These are phyloP conservation scores for Kalanchoe fedtschenkoi DNA, from an alignment of 164 flowering plant species.

Conservation along the genomic window DNA sequence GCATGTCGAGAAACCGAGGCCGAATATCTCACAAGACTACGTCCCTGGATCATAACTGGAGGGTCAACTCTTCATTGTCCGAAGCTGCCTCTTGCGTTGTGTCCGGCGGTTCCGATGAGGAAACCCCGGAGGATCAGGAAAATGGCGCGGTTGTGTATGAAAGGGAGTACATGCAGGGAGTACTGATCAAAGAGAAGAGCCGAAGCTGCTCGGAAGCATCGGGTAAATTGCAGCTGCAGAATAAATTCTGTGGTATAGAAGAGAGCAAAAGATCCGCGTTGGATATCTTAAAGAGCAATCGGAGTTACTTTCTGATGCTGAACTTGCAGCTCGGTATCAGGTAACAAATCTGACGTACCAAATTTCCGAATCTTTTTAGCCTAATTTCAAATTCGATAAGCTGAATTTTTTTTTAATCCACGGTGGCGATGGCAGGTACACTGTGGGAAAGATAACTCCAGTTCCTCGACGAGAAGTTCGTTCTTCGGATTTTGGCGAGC, in stretches of 20 bases:
- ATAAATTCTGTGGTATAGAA: neutral
- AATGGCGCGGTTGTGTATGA: conserved; percentile 35
- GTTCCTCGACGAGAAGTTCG: conserved; percentile 92
- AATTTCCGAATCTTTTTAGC: too few relatives aligned
- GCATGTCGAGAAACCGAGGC: conserved; percentile 28
- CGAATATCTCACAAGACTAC: conserved; percentile 31
- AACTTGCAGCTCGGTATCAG: neutral
- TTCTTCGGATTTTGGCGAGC: conserved; percentile 82
- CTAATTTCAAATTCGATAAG: too few relatives aligned
- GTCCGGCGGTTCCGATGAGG: conserved; percentile 22
- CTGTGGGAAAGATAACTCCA: conserved; percentile 95
- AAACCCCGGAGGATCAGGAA: conserved; percentile 24
- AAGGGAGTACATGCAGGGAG: conserved; percentile 93
- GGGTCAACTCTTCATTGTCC: conserved; percentile 17
- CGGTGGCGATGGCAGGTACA: conserved; percentile 46
- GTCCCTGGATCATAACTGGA: conserved; percentile 24
- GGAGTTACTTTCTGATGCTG: conserved; percentile 12
- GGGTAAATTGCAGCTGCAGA: neutral
- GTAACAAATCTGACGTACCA: conserved; percentile 12
- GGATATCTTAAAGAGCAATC: conserved; percentile 33
- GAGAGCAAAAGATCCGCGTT: neutral
- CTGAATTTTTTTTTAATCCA: neutral
- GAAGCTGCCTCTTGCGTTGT: conserved; percentile 29
- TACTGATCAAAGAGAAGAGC: conserved; percentile 46
- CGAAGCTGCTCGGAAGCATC: conserved; percentile 4